Conservation (phyloP, 2,329 filamentous ascomycete species). For the Pseudogymnoascus sp. region DNA sequence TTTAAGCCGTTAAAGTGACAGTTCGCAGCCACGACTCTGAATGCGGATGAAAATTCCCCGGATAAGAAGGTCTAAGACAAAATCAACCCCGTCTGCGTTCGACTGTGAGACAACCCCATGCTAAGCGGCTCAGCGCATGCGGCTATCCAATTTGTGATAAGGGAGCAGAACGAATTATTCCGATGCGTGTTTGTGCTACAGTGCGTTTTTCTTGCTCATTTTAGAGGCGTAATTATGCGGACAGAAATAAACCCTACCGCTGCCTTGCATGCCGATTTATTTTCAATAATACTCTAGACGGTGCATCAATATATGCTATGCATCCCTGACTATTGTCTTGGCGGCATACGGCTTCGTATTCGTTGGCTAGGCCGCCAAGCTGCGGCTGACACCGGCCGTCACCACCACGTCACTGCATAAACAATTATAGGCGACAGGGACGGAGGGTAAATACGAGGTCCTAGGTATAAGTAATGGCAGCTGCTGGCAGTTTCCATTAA, state of each 20-base stretch:
- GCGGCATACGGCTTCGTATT: slow-evolving; percentile 3
- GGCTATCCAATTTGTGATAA: not conserved
- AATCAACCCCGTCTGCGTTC: not conserved
- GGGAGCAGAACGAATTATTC: not conserved
- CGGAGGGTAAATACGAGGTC: not conserved
- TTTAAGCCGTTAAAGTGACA: not conserved
- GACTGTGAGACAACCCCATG: not conserved
- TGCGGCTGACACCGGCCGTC: not conserved
- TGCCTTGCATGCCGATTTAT: not conserved
- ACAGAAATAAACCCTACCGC: not conserved
- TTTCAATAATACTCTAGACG: not conserved
- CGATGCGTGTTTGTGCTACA: not conserved
- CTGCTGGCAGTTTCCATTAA: not conserved
- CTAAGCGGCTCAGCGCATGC: not conserved
- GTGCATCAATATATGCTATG: not conserved
- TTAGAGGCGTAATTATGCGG: not conserved
- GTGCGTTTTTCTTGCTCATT: not conserved
- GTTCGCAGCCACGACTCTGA: not conserved
- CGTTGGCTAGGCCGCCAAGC: not conserved
- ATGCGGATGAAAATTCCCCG: not conserved
- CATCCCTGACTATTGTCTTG: slow-evolving; percentile 4
- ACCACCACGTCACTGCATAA: not conserved
- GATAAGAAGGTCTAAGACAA: not conserved
- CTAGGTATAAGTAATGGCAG: too few relatives aligned
- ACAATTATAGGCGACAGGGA: not conserved